These are phyloP conservation scores for Candida dendrica DNA, from an alignment of 805 yeast species.

Conservation along the genomic window DNA sequence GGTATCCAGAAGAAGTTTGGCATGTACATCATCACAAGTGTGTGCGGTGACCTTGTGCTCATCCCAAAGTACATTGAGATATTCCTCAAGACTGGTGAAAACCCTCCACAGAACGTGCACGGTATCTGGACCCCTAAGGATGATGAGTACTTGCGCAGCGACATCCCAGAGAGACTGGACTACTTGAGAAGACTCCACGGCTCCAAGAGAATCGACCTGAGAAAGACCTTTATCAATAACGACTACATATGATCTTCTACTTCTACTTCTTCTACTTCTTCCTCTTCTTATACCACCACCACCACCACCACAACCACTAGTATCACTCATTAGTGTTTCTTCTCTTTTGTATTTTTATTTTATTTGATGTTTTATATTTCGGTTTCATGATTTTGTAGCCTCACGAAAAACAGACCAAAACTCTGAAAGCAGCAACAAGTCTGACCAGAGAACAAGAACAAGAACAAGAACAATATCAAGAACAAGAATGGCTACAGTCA, in stretches of 20 bases:
- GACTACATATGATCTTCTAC: slow-evolving; percentile 23
- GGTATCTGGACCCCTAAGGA: slow-evolving; percentile 41
- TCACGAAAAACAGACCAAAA: no score
- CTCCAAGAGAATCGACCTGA: slow-evolving; percentile 31
- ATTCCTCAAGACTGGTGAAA: slow-evolving; percentile 31
- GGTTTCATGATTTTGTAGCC: no score
- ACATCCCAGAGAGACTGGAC: slow-evolving; percentile 26
- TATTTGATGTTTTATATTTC: no score
- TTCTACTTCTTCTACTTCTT: no score
- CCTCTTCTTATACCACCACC: no score
- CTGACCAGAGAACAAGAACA: no score
- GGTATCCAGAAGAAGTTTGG: slow-evolving; percentile 37
- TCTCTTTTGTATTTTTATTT: no score
- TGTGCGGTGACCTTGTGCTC: slow-evolving; percentile 36
- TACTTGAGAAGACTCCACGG: slow-evolving; percentile 32
- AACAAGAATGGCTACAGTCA: no score
- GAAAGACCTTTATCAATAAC: slow-evolving; percentile 31
- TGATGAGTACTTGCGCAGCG: slow-evolving; percentile 28
- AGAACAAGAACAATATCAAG: no score
- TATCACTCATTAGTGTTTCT: no score
- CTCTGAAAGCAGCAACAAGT: no score
- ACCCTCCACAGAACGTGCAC: slow-evolving; percentile 35
- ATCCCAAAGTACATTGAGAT: slow-evolving; percentile 34
- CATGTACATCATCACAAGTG: slow-evolving; percentile 32
- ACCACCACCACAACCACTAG: no score